Evolutionary conservation across 305 asterid genomes (phyloP).

Genomic region (Fraxinus ornus): DNA sequence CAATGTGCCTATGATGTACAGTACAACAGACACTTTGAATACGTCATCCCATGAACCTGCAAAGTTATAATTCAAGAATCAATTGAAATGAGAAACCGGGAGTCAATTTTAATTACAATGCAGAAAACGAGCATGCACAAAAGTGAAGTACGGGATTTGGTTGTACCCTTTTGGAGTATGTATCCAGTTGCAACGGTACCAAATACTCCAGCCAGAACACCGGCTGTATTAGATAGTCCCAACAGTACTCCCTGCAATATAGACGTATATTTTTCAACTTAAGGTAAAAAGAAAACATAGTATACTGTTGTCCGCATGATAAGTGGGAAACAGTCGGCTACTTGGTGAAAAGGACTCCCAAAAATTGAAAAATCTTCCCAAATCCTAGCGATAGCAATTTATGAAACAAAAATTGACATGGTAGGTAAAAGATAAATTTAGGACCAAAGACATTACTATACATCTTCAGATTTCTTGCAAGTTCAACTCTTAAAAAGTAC

Average conservation of each 20-base stretch:
- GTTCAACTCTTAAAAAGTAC: background rate
- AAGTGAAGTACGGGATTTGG: constrained; percentile 9
- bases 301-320: background rate
- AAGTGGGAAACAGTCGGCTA: background rate
- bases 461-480: background rate
- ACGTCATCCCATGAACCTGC: constrained; percentile 98
- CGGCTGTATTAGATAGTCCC: constrained; percentile 90
- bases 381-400: constrained; percentile 22
- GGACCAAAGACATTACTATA: constrained; percentile 22
- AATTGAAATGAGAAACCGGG: constrained; percentile 2
- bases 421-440: background rate
- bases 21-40: constrained; percentile 72
- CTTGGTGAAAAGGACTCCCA: background rate
- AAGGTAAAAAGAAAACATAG: background rate
- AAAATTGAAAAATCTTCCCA: background rate
- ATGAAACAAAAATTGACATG: background rate
- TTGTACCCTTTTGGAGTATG: constrained; percentile 85
- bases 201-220: constrained; percentile 94
- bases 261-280: background rate
- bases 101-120: background rate
- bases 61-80: constrained; percentile 11
- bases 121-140: background rate
- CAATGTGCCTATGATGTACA: constrained; percentile 81
- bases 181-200: constrained; percentile 99
- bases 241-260: constrained; percentile 72